Percentiles rank a stretch among this genome's conserved stretches.
phyloP scores from a whole-genome alignment of 495 filamentous ascomycete genomes.

The Trichoderma parareesei region DNA sequence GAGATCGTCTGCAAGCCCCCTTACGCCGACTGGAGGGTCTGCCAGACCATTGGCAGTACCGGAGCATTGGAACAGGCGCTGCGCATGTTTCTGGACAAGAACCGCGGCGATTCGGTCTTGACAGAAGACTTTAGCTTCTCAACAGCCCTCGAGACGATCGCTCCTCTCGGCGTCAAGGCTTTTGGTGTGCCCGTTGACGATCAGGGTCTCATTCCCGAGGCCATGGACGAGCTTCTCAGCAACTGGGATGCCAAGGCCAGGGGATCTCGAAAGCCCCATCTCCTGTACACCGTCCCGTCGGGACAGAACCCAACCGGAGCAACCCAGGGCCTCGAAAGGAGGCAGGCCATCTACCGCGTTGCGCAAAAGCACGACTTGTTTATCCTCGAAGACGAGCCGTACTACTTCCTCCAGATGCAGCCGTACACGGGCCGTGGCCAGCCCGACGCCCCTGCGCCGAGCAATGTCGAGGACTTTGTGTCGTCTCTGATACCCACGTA shows the following conservation, averaged over 20 bases:
- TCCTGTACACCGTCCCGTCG: conserved; percentile 76
- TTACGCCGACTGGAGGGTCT: conserved; percentile 78
- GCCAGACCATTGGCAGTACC: conserved; percentile 69
- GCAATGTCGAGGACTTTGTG: conserved; percentile 40
- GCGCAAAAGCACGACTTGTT: conserved; percentile 74
- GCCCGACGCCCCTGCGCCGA: conserved; percentile 24
- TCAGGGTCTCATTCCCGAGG: conserved; percentile 62
- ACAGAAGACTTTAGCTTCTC: conserved; percentile 84
- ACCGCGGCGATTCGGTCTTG: conserved; percentile 61
- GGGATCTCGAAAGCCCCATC: conserved; percentile 59
- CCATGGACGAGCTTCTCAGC: conserved; percentile 56
- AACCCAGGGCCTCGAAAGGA: conserved; percentile 58
- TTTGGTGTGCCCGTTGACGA: conserved; percentile 70
- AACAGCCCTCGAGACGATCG: conserved; percentile 71
- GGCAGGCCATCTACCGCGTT: conserved; percentile 65
- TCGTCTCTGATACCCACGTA: conserved; percentile 48
- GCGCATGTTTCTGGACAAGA: conserved; percentile 64
- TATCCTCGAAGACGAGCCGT: conserved; percentile 95
- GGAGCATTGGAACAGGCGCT: conserved; percentile 67
- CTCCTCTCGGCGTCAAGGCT: conserved; percentile 66
- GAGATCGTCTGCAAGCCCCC: conserved; percentile 68
- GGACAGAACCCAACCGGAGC: conserved; percentile 93
- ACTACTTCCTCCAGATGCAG: conserved; percentile 94
- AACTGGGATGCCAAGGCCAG: conserved; percentile 54
- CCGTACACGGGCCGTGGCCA: conserved; percentile 53